Evolutionary conservation across 805 yeast species (phyloP).

Genomic region (Candida golubevii): DNA sequence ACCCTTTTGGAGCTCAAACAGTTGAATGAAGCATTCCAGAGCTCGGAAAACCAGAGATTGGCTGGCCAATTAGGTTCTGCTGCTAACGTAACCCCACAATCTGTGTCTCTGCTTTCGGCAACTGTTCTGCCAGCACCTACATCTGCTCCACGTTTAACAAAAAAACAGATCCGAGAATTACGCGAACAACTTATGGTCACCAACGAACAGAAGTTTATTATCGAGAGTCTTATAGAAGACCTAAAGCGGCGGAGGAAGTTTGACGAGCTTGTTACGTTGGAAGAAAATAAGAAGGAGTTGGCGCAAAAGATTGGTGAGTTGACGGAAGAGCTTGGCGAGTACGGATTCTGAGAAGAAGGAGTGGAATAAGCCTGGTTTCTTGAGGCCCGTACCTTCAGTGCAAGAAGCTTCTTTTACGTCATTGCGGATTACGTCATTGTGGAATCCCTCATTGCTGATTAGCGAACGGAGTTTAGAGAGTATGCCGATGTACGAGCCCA

Average conservation of each 20-base stretch:
- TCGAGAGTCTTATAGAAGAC: slow-evolving; percentile 58
- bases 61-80: slow-evolving; percentile 6
- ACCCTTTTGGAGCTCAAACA: slow-evolving; percentile 61
- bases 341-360: slow-evolving; percentile 22
- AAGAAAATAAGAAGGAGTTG: slow-evolving; percentile 55
- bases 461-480: neutral
- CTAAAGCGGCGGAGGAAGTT: slow-evolving; percentile 66
- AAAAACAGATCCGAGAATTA: slow-evolving; percentile 50
- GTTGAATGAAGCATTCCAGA: slow-evolving; percentile 45
- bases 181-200: slow-evolving; percentile 81
- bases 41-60: slow-evolving; percentile 22
- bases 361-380: too few relatives aligned
- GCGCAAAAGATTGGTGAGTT: slow-evolving; percentile 43
- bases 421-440: too few relatives aligned
- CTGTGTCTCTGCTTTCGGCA: slow-evolving; percentile 3
- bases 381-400: too few relatives aligned
- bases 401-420: too few relatives aligned
- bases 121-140: slow-evolving; percentile 4
- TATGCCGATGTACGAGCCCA: neutral
- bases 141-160: slow-evolving; percentile 33
- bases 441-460: too few relatives aligned
- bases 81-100: neutral
- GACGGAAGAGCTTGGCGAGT: slow-evolving; percentile 53
- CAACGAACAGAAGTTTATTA: slow-evolving; percentile 75
- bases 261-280: slow-evolving; percentile 67